phyloP scores from a whole-genome alignment of 306 rosid species.

The Prunus armeniaca region DNA sequence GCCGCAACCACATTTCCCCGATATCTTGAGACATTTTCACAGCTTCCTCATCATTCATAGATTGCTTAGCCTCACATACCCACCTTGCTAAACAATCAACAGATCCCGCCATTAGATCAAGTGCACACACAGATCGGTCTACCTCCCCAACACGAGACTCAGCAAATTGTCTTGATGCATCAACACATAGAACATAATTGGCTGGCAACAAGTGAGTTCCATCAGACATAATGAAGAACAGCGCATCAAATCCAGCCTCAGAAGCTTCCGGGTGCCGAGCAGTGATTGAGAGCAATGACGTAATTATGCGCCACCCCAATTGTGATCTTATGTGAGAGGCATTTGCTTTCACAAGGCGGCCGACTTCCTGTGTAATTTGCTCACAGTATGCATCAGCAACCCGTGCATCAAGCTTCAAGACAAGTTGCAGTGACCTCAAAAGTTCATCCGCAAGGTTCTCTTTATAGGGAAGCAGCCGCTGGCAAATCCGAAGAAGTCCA shows the following conservation, averaged over 20 bases:
- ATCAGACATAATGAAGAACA: constrained; percentile 79
- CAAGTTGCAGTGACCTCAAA: constrained; percentile 89
- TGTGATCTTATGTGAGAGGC: constrained; percentile 95
- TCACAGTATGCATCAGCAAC: constrained; percentile 98
- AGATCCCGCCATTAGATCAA: constrained; percentile 90
- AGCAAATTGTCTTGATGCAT: constrained; percentile 88
- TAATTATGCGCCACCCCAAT: constrained; percentile 87
- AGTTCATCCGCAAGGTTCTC: constrained; percentile 96
- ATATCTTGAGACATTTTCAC: constrained; percentile 68
- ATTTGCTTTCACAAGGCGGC: constrained; percentile 90
- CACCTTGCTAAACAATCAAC: constrained; percentile 70
- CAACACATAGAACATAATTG: constrained; percentile 74
- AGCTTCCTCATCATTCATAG: constrained; percentile 68
- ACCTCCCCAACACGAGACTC: constrained; percentile 95
- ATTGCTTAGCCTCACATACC: constrained; percentile 65
- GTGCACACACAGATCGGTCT: constrained; percentile 79
- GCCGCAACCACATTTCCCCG: constrained; percentile 95
- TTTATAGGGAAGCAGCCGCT: constrained; percentile 95
- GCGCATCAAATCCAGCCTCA: constrained; percentile 94
- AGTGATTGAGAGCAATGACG: constrained; percentile 78
- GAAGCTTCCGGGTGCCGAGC: constrained; percentile 94
- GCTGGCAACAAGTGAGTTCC: constrained; percentile 83
- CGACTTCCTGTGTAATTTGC: constrained; percentile 92
- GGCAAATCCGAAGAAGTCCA: constrained; percentile 91
- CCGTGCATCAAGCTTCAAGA: constrained; percentile 94